Evolutionary conservation across 495 filamentous ascomycete genomes (phyloP).

Genomic region (Rostrohypoxylon terebratum): DNA sequence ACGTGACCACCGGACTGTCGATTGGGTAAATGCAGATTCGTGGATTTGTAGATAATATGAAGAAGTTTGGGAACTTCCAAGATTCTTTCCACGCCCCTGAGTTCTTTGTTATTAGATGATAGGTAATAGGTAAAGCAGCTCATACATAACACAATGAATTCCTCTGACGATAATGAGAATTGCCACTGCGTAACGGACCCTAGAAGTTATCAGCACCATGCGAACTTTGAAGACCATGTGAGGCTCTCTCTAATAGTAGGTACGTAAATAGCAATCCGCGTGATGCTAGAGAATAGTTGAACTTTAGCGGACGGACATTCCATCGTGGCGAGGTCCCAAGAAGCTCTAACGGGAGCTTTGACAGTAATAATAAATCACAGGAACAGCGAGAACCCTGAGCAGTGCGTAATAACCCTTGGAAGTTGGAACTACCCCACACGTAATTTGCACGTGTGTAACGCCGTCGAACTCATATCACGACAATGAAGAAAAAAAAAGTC

Average conservation of each 20-base stretch:
- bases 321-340: constrained; percentile 4
- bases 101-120: neutral
- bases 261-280: constrained; percentile 6
- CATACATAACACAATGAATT: neutral
- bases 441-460: constrained; percentile 8
- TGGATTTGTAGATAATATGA: neutral
- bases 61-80: neutral
- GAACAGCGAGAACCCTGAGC: constrained; percentile 9
- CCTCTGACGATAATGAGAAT: neutral
- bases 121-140: neutral
- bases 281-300: neutral
- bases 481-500: constrained; percentile 9
- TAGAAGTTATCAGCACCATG: neutral
- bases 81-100: neutral
- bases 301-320: constrained; percentile 13
- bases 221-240: neutral
- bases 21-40: constrained; percentile 1
- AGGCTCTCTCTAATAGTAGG: neutral
- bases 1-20: neutral
- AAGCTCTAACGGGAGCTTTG: constrained; percentile 10
- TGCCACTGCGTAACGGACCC: neutral
- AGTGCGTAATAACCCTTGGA: constrained; percentile 12
- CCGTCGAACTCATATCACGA: constrained; percentile 1
- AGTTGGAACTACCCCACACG: neutral
- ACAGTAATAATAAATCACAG: constrained; percentile 2